Conservation (phyloP, 306 rosid genomes). For the Glycine tomentella region DNA sequence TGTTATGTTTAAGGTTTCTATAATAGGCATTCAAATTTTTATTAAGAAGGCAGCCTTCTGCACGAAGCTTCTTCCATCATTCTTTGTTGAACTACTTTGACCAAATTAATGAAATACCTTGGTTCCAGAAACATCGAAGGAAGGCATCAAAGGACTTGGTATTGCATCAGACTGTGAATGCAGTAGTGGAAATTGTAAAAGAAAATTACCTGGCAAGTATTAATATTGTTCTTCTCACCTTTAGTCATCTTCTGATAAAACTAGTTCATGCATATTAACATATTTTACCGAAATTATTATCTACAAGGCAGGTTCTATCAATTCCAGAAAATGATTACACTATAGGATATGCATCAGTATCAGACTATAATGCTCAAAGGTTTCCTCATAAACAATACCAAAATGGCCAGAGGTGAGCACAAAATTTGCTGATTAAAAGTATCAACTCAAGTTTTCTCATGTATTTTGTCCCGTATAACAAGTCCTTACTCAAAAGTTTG, state of each 20-base stretch:
- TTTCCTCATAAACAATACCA: slow-evolving; percentile 63
- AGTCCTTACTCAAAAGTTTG: background rate
- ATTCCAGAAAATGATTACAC: slow-evolving; percentile 73
- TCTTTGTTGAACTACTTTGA: slow-evolving; percentile 33
- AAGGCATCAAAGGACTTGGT: slow-evolving; percentile 62
- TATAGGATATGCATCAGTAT: slow-evolving; percentile 77
- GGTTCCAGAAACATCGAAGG: slow-evolving; percentile 77
- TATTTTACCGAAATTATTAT: slow-evolving; percentile 1
- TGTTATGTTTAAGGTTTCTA: background rate
- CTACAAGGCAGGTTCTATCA: slow-evolving; percentile 72
- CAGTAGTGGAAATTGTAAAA: slow-evolving; percentile 83
- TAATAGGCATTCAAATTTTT: slow-evolving; percentile 25
- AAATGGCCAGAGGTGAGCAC: slow-evolving; percentile 81
- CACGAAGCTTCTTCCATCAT: background rate
- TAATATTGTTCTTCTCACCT: slow-evolving; percentile 23
- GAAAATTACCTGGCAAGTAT: slow-evolving; percentile 89
- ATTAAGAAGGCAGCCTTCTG: background rate
- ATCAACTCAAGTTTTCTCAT: background rate
- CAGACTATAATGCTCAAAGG: slow-evolving; percentile 84
- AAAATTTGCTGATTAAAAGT: background rate
- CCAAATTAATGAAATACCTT: slow-evolving; percentile 38
- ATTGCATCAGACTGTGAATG: slow-evolving; percentile 75
- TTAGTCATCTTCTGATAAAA: slow-evolving; percentile 26
- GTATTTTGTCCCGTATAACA: too few species aligned
- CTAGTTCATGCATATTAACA: slow-evolving; percentile 16